Evolutionary conservation across 345 rosid species (phyloP), one percentile per base, ranked within the genome.

Genomic region (Psidium friedrichsthalianum): DNA sequence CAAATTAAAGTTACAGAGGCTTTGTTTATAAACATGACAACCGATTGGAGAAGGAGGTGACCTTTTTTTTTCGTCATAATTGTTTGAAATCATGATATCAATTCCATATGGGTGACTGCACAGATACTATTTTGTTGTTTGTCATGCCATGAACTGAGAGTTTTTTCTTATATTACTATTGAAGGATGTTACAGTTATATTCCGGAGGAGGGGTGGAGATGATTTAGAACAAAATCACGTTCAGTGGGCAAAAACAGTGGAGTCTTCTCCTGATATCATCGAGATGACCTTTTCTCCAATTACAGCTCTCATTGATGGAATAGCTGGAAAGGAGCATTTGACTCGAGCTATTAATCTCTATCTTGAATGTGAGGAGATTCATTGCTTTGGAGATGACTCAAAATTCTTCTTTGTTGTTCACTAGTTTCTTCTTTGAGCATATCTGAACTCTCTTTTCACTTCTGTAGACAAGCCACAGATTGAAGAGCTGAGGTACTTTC

Each of bases 151-250:
- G 49, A 32, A 47, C 54, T 82, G 51, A 64, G 47, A 52, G 85
- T 51, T 59, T 51, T 44, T 51, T 82, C 36, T 56, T n/a, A 40
- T 27, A 27, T 25, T 53, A 14, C 21, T 36, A 51, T 59, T 61
- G 57, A 44, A 94, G 97, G 95, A 94, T 87, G 93, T 94, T 82
- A 94, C 94, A 16, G 94, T 93, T 81, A 94, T 93, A 89, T 93
- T 93, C 81, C 89, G 98, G 83, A 89, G 96, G 86, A 90, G 96
- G 89, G 98, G 98, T 83, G 98, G 98, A 84, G 96, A 94, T 87
- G 96, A 94, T 89, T 86, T 94, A 82, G 98, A 93, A 57, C 95
- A 93, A 87, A 93, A 86, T 88, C 94, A 93, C 82, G 82, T 49
- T 51, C 93, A 82, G 55, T 94, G 98, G 96, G 93, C 89, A 82